A percentile compares a stretch with the other conserved stretches of the same genome.
phyloP scores from a whole-genome alignment of 2,329 filamentous ascomycete species.

The Aspergillus sp. region DNA sequence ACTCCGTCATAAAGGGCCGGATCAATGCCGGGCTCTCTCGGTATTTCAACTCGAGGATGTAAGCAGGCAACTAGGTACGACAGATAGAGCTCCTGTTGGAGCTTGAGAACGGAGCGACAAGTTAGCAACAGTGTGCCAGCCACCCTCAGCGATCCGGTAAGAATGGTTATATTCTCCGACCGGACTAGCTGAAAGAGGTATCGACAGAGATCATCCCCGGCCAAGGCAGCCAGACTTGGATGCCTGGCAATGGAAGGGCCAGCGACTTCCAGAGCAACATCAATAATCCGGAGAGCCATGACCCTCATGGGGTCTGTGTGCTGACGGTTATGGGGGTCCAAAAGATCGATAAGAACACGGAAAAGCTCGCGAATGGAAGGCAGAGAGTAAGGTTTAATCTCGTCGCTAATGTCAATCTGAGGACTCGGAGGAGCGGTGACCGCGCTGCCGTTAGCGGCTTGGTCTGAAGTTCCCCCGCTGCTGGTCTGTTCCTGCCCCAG shows the following conservation, averaged over 20 bases:
- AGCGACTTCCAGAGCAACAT: constrained; percentile 91
- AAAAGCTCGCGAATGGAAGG: constrained; percentile 93
- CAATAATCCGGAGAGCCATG: constrained; percentile 94
- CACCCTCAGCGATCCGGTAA: constrained; percentile 87
- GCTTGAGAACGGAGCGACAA: constrained; percentile 78
- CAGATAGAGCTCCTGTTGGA: constrained; percentile 92
- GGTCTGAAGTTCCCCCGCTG: constrained; percentile 25
- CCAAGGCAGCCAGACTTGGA: constrained; percentile 74
- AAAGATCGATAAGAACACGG: constrained; percentile 80
- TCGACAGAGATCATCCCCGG: constrained; percentile 85
- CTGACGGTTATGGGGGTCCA: constrained; percentile 86
- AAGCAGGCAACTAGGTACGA: constrained; percentile 91
- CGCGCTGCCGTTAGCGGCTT: constrained; percentile 21
- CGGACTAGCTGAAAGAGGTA: constrained; percentile 93
- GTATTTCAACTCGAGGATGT: constrained; percentile 89
- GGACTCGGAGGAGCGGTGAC: constrained; percentile 26
- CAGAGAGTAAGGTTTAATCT: constrained; percentile 80
- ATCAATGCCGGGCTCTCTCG: constrained; percentile 80
- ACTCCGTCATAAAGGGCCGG: constrained; percentile 87
- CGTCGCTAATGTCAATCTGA: constrained; percentile 39
- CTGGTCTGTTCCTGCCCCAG: constrained; percentile 24
- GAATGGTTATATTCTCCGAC: constrained; percentile 89
- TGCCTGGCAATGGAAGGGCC: constrained; percentile 91
- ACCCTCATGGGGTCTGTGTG: constrained; percentile 93
- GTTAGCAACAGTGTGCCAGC: constrained; percentile 85